phyloP scores from a whole-genome alignment of 1,284 basidiomycete species.

The Melanopsichium pennsylvanicum region DNA sequence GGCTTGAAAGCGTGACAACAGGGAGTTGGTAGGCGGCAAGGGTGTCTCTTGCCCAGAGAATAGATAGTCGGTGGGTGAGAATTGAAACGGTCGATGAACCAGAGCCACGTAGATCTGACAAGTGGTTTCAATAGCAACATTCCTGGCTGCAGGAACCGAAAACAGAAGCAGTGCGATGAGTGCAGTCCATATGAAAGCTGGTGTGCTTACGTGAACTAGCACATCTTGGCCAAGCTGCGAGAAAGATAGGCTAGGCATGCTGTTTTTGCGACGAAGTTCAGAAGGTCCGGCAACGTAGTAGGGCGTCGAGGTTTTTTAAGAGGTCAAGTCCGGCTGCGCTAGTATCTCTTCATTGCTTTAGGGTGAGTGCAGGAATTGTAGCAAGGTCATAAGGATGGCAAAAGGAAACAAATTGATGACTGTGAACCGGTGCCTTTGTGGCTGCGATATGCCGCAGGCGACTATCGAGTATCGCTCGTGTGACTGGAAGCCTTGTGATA shows the following conservation, averaged over 20 bases:
- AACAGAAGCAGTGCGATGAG: constrained; percentile 9
- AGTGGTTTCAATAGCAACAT: constrained; percentile 1
- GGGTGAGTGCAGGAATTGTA: too few relatives aligned
- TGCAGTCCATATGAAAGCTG: background rate
- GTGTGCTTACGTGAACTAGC: background rate
- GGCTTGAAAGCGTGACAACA: constrained; percentile 17
- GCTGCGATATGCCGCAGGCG: too few relatives aligned
- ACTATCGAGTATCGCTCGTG: too few relatives aligned
- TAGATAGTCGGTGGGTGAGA: constrained; percentile 17
- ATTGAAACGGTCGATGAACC: constrained; percentile 21
- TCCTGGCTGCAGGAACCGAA: constrained; percentile 1
- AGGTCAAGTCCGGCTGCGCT: too few relatives aligned
- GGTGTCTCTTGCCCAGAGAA: constrained; percentile 6
- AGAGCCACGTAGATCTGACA: constrained; percentile 22
- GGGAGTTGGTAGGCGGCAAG: constrained; percentile 18
- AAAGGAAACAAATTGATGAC: too few relatives aligned
- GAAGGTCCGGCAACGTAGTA: too few relatives aligned
- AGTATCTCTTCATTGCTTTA: too few relatives aligned
- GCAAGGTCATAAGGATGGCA: too few relatives aligned
- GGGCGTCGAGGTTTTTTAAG: background rate
- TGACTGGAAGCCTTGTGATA: too few relatives aligned
- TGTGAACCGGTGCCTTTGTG: too few relatives aligned
- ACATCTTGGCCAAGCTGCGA: background rate
- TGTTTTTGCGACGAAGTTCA: constrained; percentile 1
- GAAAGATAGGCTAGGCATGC: background rate